phyloP scores from a whole-genome alignment of 1,284 basidiomycete genomes.

The Uromyces viciae-fabae region DNA sequence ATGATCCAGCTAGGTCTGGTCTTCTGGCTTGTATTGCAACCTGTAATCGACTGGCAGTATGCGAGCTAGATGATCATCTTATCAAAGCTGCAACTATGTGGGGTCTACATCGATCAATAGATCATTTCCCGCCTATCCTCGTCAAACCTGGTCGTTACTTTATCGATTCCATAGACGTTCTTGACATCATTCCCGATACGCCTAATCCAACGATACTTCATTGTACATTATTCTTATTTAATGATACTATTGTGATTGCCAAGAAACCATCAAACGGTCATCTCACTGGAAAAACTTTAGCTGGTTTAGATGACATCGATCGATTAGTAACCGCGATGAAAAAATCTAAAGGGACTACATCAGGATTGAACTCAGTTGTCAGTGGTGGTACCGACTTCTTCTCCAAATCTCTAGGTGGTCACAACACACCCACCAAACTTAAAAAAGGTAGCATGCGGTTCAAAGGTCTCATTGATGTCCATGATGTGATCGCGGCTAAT shows the following conservation, averaged over 20 bases:
- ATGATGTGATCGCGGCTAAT: conserved; percentile 66
- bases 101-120: conserved; percentile 76
- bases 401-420: conserved; percentile 58
- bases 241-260: conserved; percentile 85
- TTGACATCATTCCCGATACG: conserved; percentile 64
- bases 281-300: conserved; percentile 65
- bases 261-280: conserved; percentile 74
- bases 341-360: conserved; percentile 58
- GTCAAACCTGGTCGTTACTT: conserved; percentile 81
- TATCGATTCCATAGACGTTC: conserved; percentile 89
- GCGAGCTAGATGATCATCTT: conserved; percentile 87
- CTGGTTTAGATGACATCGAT: conserved; percentile 80
- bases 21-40: conserved; percentile 80
- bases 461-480: conserved; percentile 78
- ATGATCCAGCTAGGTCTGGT: conserved; percentile 58
- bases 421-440: conserved; percentile 52
- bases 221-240: conserved; percentile 88
- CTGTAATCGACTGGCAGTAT: conserved; percentile 83
- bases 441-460: conserved; percentile 77
- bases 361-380: conserved; percentile 40
- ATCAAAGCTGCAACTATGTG: conserved; percentile 83
- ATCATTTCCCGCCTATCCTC: conserved; percentile 79
- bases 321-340: conserved; percentile 60
- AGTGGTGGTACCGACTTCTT: conserved; percentile 59
- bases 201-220: conserved; percentile 61